Base-by-base conservation (phyloP, 148 eudicot genomes). In the Cornus suecica region DNA sequence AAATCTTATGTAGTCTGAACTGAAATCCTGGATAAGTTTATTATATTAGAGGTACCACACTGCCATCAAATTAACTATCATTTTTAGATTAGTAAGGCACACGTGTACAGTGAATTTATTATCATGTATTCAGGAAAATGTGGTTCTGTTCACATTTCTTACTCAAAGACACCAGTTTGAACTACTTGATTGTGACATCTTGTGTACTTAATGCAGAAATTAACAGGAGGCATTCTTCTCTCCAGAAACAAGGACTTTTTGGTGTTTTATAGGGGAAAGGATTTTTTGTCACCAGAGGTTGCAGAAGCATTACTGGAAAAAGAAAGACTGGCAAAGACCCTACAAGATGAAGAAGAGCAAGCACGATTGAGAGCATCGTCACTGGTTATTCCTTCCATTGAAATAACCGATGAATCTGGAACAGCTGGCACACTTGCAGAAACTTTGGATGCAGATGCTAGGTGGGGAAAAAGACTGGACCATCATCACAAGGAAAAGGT, bases 161-260 rank as follows among this genome's bases (percentile, higher is more conserved):
- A 58, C 58, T 28, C 10, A 28, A n/a, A 72, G n/a, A 20, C 65
- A 54, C 16, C 41, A 67, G 32, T 18, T 58, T 58, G 25, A 58
- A 22, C 62, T 72, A 37, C 67, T 73, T 51, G 4, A 31, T 68
- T 70, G 68, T 26, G 30, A 37, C 14, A 29, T 32, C 68, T 64
- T 74, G 3, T 68, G 30, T 72, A 30, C 62, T 29, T 15, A 6
- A 69, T 87, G 87, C 92, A 95, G 99, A 95, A 84, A 84, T 82
- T 95, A 84, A 95, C 99, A 0, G 97, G 99, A 51, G 88, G 97
- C 64, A 64, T 86, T 70, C 89, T 95, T 61, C 94, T 95, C 73
- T 95, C 99, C 27, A 89, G 96, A 80, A 92, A 91, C 91, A 95
- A 92, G 82, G 97, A 95, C 86, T 95, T 90, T 80, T 76, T 95